Percentiles rank a stretch among this genome's conserved stretches.
Conservation (phyloP, 352 stramenopile genomes). For the Globisporangium heterothallicum region DNA sequence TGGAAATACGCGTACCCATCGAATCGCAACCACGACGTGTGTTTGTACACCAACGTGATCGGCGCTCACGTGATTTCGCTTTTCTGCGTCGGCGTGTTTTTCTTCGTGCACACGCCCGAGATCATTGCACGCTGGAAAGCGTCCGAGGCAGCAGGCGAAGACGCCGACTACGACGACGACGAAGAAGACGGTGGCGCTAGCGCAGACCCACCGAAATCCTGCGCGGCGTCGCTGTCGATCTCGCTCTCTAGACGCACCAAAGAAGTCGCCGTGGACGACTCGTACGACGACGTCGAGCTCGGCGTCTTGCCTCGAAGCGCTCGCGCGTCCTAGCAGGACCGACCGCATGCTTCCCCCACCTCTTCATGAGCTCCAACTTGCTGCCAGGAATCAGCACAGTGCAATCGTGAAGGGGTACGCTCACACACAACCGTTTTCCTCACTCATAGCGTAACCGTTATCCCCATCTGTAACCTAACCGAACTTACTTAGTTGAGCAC, state of each 20-base stretch:
- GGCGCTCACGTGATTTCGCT: slow-evolving; percentile 73
- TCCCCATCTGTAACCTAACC: too few species aligned
- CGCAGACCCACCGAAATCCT: slow-evolving; percentile 19
- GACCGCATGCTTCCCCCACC: too few species aligned
- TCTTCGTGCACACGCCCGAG: slow-evolving; percentile 77
- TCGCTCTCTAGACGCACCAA: slow-evolving; percentile 32
- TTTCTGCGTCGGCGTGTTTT: slow-evolving; percentile 78
- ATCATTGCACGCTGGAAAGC: slow-evolving; percentile 33
- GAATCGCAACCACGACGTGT: slow-evolving; percentile 67
- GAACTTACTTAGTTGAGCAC: too few species aligned
- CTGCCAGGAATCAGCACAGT: too few species aligned
- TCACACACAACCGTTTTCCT: too few species aligned
- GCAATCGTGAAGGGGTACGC: too few species aligned
- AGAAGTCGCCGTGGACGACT: slow-evolving; percentile 38
- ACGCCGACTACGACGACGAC: slow-evolving; percentile 14
- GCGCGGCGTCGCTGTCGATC: slow-evolving; percentile 33
- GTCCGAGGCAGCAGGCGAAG: slow-evolving; percentile 12
- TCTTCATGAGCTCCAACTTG: too few species aligned
- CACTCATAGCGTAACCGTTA: too few species aligned
- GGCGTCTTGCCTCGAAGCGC: slow-evolving; percentile 47
- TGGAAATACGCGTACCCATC: slow-evolving; percentile 70
- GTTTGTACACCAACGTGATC: slow-evolving; percentile 72
- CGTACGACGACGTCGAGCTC: slow-evolving; percentile 57
- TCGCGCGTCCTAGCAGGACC: slow-evolving; percentile 22
- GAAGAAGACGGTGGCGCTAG: slow-evolving; percentile 13